Base-by-base conservation (phyloP, 75 land plant species). In the Selaginella moellendorffii region DNA sequence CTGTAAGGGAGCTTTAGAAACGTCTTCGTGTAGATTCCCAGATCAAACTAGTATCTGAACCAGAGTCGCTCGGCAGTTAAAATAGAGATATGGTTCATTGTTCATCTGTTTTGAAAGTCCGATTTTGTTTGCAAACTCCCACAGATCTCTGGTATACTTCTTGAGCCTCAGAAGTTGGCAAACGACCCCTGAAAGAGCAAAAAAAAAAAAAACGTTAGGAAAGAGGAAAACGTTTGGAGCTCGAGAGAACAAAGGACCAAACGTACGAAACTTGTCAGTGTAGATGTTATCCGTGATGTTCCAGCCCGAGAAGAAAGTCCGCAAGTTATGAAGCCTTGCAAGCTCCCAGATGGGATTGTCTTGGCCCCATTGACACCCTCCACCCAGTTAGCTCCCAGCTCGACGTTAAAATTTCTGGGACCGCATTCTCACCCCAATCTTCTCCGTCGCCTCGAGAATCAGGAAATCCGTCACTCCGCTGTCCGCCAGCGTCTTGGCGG, bases 21-120 rank as follows among this genome's bases (percentile, higher is more conserved):
- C 79, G n/a, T n/a, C n/a, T n/a, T n/a, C n/a, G n/a, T 71, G 93
- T 82, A 85, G 82, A 83, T 70, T 85, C 89, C 61, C 74, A 80
- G 54, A 36, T 14, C 5, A 5, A 14, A 5, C 14, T 36, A 75
- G 73, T 30, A 10, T 52, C 68, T 58, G 53, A 60, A n/a, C n/a
- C n/a, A 75, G 2, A 70, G 28, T n/a, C 77, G 73, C 24, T 75
- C 68, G 1, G 65, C 73, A 25, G 73, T 51, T 2, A 70, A 30
- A 1, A 65, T 28, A 0, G 71, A 69, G n/a, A 72, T 29, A 31
- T 0, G 52, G 36, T 25, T 64, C 64, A 2, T 29, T 61, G n/a
- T 68, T 19, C 5, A 28, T 24, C 27, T 8, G 19, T 46, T 61
- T n/a, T 54, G 61, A 14, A 53, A 24, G 0, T 2, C 36, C 9